These are phyloP conservation scores for Sordaria brevicollis DNA, from an alignment of 495 filamentous ascomycete genomes.

Conservation along the genomic window DNA sequence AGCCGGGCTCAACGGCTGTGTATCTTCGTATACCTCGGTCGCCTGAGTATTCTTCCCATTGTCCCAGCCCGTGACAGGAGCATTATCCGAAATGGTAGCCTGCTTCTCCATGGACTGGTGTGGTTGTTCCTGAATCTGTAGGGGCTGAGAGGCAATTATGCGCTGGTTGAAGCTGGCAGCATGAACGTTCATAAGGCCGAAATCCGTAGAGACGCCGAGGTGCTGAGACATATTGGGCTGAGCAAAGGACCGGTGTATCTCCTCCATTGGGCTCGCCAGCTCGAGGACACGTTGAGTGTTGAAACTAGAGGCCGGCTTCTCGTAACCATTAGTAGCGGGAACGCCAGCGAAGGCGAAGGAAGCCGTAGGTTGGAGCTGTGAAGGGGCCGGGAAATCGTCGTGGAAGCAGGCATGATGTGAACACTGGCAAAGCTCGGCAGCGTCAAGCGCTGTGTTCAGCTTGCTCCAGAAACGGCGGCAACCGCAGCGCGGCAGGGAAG, in stretches of 20 bases:
- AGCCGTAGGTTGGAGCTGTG: slow-evolving; percentile 12
- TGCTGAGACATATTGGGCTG: slow-evolving; percentile 22
- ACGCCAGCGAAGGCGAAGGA: slow-evolving; percentile 7
- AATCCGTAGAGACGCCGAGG: slow-evolving; percentile 23
- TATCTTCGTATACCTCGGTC: slow-evolving; percentile 12
- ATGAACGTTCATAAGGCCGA: slow-evolving; percentile 20
- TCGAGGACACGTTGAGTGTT: slow-evolving; percentile 14
- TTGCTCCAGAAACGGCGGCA: slow-evolving; percentile 57
- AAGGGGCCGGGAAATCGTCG: slow-evolving; percentile 30
- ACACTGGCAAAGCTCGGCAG: slow-evolving; percentile 53
- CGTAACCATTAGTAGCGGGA: slow-evolving; percentile 21
- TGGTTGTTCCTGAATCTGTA: slow-evolving; percentile 5
- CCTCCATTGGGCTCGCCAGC: slow-evolving; percentile 35
- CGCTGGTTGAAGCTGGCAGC: slow-evolving; percentile 8
- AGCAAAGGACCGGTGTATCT: slow-evolving; percentile 11
- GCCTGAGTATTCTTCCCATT: slow-evolving; percentile 29
- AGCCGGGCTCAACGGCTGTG: slow-evolving; percentile 39
- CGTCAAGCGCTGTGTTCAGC: slow-evolving; percentile 15
- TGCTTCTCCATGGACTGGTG: neutral
- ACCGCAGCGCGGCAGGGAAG: slow-evolving; percentile 45
- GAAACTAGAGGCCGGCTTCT: slow-evolving; percentile 32
- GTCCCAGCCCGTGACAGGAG: slow-evolving; percentile 20
- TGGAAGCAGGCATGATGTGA: slow-evolving; percentile 67
- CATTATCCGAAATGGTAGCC: neutral
- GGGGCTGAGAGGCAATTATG: slow-evolving; percentile 11